Base-by-base conservation (phyloP, 2,329 filamentous ascomycete genomes). In the Endothia cerciana region DNA sequence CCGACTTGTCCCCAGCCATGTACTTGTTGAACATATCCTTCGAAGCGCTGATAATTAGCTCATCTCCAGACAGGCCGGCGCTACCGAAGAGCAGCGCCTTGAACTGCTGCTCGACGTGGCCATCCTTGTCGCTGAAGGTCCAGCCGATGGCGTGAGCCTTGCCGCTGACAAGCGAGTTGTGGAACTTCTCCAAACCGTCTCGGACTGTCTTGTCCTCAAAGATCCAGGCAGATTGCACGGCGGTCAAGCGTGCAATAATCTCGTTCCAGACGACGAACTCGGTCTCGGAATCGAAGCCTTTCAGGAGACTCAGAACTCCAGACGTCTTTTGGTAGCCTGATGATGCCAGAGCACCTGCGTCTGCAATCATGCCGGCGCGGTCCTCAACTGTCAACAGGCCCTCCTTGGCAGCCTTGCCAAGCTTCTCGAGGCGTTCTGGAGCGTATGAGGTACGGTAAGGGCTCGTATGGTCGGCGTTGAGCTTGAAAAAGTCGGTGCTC, bases 261-360 rank as follows among this genome's bases (percentile, higher is more conserved):
- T 97, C 94, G 71, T 92, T 93, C 94, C 94, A 98, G 3, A 98
- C 94, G 47, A 97, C 92, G 71, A 93, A 97, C 73, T 97, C 92
- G 0, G 88, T 83, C 80, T 98, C 94, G 1, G 88, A 84, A 77
- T 92, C 91, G 68, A 98, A 95, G 60, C 91, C 89, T 76, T 96
- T 91, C 63, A 98, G 84, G 17, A 98, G 84, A 63, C 91, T 93
- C 53, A 98, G 80, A 62, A 97, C 85, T 15, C 93, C 93, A 19
- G 94, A 97, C 0, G 94, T 97, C 83, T 92, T 96, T 77, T 97
- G 92, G 77, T 97, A 97, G 40, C 94, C 94, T 58, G 94, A 95
- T 43, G 91, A 87, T 62, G 94, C 92, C 71, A 98, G 84, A 38
- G 94, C 93, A 72, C 93, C 93, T 4, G 94, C 93, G 77, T 98